Evolutionary conservation across 495 filamentous ascomycete genomes (phyloP).

Genomic region (Penicillium canariense): DNA sequence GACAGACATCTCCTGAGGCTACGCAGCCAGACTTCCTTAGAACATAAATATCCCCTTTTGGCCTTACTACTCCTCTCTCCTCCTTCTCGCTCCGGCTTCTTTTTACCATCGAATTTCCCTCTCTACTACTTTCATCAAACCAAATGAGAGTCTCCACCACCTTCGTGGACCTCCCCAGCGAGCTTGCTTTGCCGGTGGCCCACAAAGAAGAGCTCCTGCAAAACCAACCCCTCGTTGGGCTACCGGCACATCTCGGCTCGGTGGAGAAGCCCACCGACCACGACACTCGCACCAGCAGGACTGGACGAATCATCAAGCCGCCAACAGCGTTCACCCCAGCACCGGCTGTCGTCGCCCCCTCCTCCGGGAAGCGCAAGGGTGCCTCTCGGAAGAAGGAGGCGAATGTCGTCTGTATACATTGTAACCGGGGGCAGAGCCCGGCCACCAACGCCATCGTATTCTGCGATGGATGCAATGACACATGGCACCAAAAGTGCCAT

Average conservation of each 20-base stretch:
- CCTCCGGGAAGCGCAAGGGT: constrained; percentile 42
- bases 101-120: background rate
- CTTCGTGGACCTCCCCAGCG: background rate
- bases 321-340: constrained; percentile 10
- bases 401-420: constrained; percentile 66
- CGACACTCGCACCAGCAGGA: constrained; percentile 16
- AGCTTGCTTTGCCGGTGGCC: background rate
- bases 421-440: constrained; percentile 73
- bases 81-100: background rate
- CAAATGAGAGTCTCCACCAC: background rate
- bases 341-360: background rate
- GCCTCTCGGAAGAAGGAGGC: constrained; percentile 43
- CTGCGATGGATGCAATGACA: constrained; percentile 84
- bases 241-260: background rate
- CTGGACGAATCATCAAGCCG: constrained; percentile 16
- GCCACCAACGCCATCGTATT: constrained; percentile 85
- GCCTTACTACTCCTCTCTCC: background rate
- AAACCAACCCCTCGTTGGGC: background rate
- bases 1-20: background rate
- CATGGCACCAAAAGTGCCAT: constrained; percentile 92
- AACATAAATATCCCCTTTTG: constrained; percentile 3
- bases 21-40: background rate
- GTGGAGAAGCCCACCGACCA: background rate
- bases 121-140: background rate
- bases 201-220: background rate